These are phyloP conservation scores for Hortiboletus flavorubellus DNA, from an alignment of 768 basidiomycete species.

Conservation along the genomic window DNA sequence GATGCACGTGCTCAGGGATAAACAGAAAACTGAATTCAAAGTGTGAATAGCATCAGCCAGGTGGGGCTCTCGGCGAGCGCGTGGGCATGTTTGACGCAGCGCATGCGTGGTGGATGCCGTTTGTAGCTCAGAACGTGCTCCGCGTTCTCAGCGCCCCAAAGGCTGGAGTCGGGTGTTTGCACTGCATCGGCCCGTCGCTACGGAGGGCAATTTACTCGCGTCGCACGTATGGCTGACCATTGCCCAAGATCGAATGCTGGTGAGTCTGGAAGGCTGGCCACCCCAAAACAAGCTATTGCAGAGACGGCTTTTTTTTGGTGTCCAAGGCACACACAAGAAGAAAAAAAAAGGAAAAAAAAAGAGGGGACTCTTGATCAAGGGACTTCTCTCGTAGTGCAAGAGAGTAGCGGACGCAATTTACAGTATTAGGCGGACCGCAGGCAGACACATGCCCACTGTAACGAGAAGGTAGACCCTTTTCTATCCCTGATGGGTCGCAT, in stretches of 20 bases:
- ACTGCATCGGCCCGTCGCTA: neutral
- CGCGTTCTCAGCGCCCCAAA: slow-evolving; percentile 15
- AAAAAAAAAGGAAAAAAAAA: slow-evolving; percentile 12
- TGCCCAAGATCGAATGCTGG: slow-evolving; percentile 2
- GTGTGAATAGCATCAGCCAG: slow-evolving; percentile 1
- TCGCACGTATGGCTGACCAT: neutral
- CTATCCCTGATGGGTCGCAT: slow-evolving; percentile 19
- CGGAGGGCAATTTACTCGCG: neutral
- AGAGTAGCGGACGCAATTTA: slow-evolving; percentile 27
- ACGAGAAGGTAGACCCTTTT: slow-evolving; percentile 22
- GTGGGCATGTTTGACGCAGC: neutral
- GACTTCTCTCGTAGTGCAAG: slow-evolving; percentile 20
- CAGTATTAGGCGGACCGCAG: slow-evolving; percentile 26
- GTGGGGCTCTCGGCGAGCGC: neutral
- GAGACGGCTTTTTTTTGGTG: slow-evolving; percentile 12
- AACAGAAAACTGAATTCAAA: slow-evolving; percentile 1
- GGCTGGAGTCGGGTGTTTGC: neutral
- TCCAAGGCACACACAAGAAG: slow-evolving; percentile 16
- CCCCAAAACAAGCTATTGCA: slow-evolving; percentile 1
- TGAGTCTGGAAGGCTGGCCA: neutral
- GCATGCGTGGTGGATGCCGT: neutral
- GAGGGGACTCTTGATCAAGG: slow-evolving; percentile 6
- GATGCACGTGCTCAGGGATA: slow-evolving; percentile 11
- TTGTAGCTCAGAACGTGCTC: slow-evolving; percentile 21
- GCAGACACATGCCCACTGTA: slow-evolving; percentile 25